phyloP scores from a whole-genome alignment of 2,329 filamentous ascomycete genomes.

The Monilinia polystroma region DNA sequence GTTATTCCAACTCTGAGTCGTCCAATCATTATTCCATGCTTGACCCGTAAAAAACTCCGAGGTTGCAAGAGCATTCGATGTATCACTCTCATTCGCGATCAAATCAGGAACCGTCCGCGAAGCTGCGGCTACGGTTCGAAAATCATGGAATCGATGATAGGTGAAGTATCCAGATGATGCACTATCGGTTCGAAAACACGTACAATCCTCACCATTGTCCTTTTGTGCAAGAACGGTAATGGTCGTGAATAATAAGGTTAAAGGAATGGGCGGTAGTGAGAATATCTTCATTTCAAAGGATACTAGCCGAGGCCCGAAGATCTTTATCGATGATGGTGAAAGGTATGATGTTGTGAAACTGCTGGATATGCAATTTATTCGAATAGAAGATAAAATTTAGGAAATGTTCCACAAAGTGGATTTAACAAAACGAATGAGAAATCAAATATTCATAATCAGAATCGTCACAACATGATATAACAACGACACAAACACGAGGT shows the following conservation, averaged over 20 bases:
- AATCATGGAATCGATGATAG: slow-evolving; percentile 38
- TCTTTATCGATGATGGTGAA: neutral
- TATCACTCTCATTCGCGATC: slow-evolving; percentile 25
- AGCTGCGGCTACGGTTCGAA: slow-evolving; percentile 29
- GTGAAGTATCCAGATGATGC: slow-evolving; percentile 36
- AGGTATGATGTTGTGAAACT: neutral
- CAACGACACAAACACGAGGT: neutral
- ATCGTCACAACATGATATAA: neutral
- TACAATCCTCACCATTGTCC: slow-evolving; percentile 35
- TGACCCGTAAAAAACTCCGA: slow-evolving; percentile 32
- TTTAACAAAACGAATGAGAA: neutral
- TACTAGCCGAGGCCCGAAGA: neutral
- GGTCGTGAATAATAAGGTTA: neutral
- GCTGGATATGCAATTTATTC: neutral
- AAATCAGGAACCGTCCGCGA: slow-evolving; percentile 26
- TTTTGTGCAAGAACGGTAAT: slow-evolving; percentile 29
- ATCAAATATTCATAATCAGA: neutral
- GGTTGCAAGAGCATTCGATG: slow-evolving; percentile 29
- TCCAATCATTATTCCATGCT: slow-evolving; percentile 36
- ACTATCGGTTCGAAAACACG: slow-evolving; percentile 36
- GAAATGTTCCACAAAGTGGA: neutral
- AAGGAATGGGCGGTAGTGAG: neutral
- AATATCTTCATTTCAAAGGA: neutral
- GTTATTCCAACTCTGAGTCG: slow-evolving; percentile 38
- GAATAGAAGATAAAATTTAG: too few species aligned